phyloP scores from a whole-genome alignment of 139 green algal species.

The Chlamydomonas eustigma region DNA sequence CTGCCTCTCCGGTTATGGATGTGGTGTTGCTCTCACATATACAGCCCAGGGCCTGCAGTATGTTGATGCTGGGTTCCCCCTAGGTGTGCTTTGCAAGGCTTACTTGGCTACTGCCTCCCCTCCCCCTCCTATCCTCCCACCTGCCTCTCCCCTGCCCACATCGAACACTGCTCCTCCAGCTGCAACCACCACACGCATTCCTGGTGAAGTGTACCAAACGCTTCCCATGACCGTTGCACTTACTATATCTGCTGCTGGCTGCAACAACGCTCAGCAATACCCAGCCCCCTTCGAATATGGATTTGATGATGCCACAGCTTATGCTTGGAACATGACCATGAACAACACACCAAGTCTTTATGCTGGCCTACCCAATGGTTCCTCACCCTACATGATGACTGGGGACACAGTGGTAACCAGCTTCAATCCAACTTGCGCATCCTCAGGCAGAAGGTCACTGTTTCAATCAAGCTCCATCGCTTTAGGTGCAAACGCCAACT shows the following conservation, averaged over 20 bases:
- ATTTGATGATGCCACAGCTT: not conserved
- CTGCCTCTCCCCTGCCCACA: not conserved
- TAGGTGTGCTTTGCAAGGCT: not conserved
- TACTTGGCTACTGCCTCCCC: not conserved
- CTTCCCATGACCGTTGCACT: not conserved
- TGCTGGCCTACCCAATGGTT: not conserved
- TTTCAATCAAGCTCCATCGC: not conserved
- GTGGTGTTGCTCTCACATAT: not conserved
- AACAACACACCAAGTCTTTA: not conserved
- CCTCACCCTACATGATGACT: not conserved
- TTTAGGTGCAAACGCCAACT: not conserved
- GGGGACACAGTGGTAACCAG: not conserved
- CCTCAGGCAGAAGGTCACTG: not conserved
- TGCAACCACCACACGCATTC: not conserved
- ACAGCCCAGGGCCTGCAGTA: not conserved
- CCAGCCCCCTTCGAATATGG: not conserved
- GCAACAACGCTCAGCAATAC: not conserved
- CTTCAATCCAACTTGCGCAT: not conserved
- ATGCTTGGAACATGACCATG: not conserved
- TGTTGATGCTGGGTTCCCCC: not conserved
- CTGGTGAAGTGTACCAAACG: not conserved
- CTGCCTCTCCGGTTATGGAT: not conserved
- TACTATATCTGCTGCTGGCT: not conserved
- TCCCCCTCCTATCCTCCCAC: not conserved
- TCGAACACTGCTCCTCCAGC: not conserved